These are phyloP conservation scores for Flaveria sonorensis DNA, from an alignment of 129 eudicot genomes.

Conservation along the genomic window DNA sequence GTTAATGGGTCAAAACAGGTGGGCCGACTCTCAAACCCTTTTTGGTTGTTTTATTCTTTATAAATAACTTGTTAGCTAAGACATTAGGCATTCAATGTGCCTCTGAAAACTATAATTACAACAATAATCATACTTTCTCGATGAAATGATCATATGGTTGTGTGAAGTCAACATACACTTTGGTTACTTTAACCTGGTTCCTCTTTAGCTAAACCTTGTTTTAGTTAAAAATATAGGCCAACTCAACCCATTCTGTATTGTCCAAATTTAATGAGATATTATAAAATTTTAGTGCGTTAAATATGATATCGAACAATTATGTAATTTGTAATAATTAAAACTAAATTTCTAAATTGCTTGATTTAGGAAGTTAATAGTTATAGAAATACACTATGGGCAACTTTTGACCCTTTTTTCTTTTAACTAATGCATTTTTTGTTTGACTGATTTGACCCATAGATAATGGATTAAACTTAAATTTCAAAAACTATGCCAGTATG, in stretches of 20 bases:
- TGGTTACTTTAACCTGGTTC: neutral
- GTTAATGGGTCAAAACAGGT: conserved; percentile 15
- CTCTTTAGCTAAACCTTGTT: too few species aligned
- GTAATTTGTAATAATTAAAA: neutral
- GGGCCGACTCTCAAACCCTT: conserved; percentile 5
- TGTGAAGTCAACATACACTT: neutral
- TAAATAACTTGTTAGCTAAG: neutral
- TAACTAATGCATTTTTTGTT: neutral
- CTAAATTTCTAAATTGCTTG: neutral
- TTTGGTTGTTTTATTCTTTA: neutral
- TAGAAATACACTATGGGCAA: neutral
- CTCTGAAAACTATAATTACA: neutral
- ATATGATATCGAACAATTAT: neutral
- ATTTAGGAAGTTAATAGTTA: neutral
- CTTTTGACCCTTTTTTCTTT: neutral
- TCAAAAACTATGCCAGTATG: neutral
- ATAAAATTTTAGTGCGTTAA: neutral
- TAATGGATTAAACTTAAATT: neutral
- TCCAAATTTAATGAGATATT: neutral
- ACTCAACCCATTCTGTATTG: neutral
- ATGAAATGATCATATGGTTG: neutral
- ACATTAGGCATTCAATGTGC: neutral
- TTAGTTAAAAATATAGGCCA: neutral
- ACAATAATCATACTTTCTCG: neutral
- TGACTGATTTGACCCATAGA: neutral